These are phyloP conservation scores for Penicillium sp. DNA, from an alignment of 2,329 filamentous ascomycete genomes.

Conservation along the genomic window DNA sequence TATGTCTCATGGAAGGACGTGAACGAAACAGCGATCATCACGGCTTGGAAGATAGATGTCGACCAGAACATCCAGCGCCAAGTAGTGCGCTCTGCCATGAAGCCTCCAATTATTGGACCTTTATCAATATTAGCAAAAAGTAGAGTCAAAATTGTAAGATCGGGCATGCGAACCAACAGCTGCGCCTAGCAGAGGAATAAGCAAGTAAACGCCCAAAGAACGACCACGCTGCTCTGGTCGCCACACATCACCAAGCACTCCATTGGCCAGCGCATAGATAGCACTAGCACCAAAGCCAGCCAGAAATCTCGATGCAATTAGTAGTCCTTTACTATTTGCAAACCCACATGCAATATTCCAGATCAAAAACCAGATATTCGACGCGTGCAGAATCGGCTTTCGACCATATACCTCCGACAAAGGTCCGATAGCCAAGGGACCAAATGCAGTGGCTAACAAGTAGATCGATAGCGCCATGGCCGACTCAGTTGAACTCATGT, in stretches of 20 bases:
- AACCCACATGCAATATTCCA: slow-evolving; percentile 55
- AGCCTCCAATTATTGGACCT: slow-evolving; percentile 63
- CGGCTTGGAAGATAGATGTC: slow-evolving; percentile 58
- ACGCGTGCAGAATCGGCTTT: slow-evolving; percentile 46
- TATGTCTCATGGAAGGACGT: slow-evolving; percentile 63
- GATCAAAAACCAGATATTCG: slow-evolving; percentile 50
- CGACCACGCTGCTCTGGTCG: slow-evolving; percentile 57
- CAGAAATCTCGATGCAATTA: slow-evolving; percentile 54
- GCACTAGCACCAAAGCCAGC: slow-evolving; percentile 54
- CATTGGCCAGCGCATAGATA: slow-evolving; percentile 38
- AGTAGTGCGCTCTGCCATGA: slow-evolving; percentile 51
- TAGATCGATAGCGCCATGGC: slow-evolving; percentile 49
- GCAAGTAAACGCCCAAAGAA: slow-evolving; percentile 59
- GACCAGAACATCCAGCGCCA: slow-evolving; percentile 46
- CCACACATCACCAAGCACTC: slow-evolving; percentile 54
- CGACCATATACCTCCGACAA: slow-evolving; percentile 53
- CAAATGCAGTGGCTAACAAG: slow-evolving; percentile 47
- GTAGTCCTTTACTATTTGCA: slow-evolving; percentile 45
- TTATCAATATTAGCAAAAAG: background rate
- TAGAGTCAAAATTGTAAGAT: background rate
- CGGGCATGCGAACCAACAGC: slow-evolving; percentile 8
- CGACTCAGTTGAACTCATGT: slow-evolving; percentile 42
- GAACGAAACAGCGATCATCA: slow-evolving; percentile 60
- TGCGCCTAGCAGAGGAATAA: slow-evolving; percentile 55
- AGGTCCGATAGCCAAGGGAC: slow-evolving; percentile 46